A percentile compares a stretch with the other conserved stretches of the same genome.
Conservation (phyloP, 805 yeast species). For the Hanseniaspora vineae region DNA sequence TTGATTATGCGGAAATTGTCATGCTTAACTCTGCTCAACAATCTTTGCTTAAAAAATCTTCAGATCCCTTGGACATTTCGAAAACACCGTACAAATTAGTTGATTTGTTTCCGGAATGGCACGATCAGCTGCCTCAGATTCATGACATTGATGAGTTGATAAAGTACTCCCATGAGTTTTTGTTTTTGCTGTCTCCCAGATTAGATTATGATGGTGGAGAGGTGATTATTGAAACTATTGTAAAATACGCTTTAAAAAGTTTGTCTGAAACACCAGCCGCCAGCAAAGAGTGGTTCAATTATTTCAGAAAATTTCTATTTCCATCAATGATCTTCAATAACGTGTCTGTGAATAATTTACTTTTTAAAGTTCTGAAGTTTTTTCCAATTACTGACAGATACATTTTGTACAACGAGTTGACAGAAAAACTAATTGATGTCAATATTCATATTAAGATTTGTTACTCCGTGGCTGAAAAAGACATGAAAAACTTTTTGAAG, state of each 20-base stretch:
- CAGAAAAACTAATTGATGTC: slow-evolving; percentile 42
- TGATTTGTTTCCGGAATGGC: slow-evolving; percentile 43
- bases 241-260: slow-evolving; percentile 42
- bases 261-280: slow-evolving; percentile 16
- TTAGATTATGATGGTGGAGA: slow-evolving; percentile 31
- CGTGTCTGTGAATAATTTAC: slow-evolving; percentile 46
- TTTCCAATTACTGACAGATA: slow-evolving; percentile 55
- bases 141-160: slow-evolving; percentile 32
- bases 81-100: slow-evolving; percentile 5
- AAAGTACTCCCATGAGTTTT: slow-evolving; percentile 32
- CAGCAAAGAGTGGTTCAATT: slow-evolving; percentile 40
- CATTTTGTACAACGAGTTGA: slow-evolving; percentile 70
- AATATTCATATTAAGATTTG: slow-evolving; percentile 43
- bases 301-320: slow-evolving; percentile 49
- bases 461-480: slow-evolving; percentile 57
- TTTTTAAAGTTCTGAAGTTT: slow-evolving; percentile 38
- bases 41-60: background rate
- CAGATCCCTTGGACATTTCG: slow-evolving; percentile 7
- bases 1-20: background rate
- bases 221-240: slow-evolving; percentile 39
- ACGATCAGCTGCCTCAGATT: slow-evolving; percentile 26
- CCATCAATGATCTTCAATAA: slow-evolving; percentile 49
- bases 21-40: background rate
- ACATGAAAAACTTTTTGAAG: slow-evolving; percentile 66
- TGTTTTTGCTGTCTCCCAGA: slow-evolving; percentile 43